Evolutionary conservation across 2,329 filamentous ascomycete species (phyloP), one percentile per base, ranked within the genome.

Genomic region (Neodidymelliopsis sp.): DNA sequence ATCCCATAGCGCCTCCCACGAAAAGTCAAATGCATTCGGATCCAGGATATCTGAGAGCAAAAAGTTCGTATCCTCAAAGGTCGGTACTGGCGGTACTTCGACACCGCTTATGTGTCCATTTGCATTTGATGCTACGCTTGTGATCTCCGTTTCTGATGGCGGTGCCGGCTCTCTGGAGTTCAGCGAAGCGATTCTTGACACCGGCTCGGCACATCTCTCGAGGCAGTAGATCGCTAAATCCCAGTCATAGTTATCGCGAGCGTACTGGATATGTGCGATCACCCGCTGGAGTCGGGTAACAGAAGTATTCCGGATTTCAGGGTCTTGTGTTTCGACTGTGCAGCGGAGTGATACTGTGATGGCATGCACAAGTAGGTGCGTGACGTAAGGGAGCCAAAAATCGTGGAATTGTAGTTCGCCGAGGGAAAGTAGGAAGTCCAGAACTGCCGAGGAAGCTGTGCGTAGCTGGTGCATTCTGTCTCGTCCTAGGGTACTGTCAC

Each of bases 191-290:
- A 75, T 69, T 41, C 65, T 70, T 6, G 61, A 57, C 12, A 75
- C 70, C 0, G 72, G 61, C 49, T 71, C 70, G 4, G 66, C 61
- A 39, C 71, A 75, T 15, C 72, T 53, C 30, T 82, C 78, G 3
- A 83, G 65, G 33, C 78, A 81, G 65, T 81, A 81, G 37, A 79
- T 77, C 6, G 80, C 80, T 7, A 83, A 74, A 53, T 83, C 81
- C 80, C 81, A 83, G 38, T 79, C 76, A 57, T 80, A 77, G 39
- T 80, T 76, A 22, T 77, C 75, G 11, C 74, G 71, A 16, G 78
- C 77, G 35, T 73, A 70, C 29, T 77, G 75, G 6, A 82, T 74
- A 23, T 78, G 75, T 6, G 73, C 70, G 27, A 79, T 76, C 30
- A 81, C 71, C 2, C 72, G 74, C 48, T 81, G 74, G 2, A 81